Percentiles rank a stretch among this genome's conserved stretches.
Evolutionary conservation across 768 basidiomycete species (phyloP).

Genomic region (Phaffia tasmanica): DNA sequence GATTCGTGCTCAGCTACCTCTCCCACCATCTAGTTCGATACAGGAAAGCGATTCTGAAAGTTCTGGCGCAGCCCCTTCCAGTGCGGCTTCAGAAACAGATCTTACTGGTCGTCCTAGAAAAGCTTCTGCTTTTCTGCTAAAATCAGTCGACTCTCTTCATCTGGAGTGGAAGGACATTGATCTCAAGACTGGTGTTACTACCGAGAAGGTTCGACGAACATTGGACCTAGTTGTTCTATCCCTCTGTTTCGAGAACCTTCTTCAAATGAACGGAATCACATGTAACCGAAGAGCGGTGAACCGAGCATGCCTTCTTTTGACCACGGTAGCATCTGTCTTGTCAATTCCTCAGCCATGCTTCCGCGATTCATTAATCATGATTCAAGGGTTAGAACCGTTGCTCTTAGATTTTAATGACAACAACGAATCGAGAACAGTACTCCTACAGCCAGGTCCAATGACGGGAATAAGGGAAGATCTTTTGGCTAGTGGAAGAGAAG

Average conservation of each 20-base stretch:
- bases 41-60: too few species aligned
- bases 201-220: conserved; percentile 54
- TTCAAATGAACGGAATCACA: conserved; percentile 54
- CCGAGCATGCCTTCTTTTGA: conserved; percentile 48
- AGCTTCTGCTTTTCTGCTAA: conserved; percentile 53
- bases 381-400: conserved; percentile 58
- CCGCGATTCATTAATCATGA: conserved; percentile 54
- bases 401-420: conserved; percentile 33
- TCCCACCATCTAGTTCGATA: background rate
- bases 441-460: conserved; percentile 43
- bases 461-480: conserved; percentile 56
- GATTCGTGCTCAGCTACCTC: conserved; percentile 51
- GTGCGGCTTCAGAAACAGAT: background rate
- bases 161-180: conserved; percentile 45
- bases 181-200: conserved; percentile 42
- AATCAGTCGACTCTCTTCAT: conserved; percentile 48
- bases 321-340: conserved; percentile 41
- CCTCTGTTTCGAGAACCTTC: conserved; percentile 55
- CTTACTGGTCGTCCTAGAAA: conserved; percentile 32
- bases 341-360: conserved; percentile 46
- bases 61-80: background rate
- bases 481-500: conserved; percentile 32
- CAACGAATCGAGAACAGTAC: conserved; percentile 40
- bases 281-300: conserved; percentile 55
- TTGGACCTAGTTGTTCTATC: conserved; percentile 60